Percentiles rank a stretch among this genome's conserved stretches.
Evolutionary conservation across 495 filamentous ascomycete genomes (phyloP).

Genomic region (Staphylotrichum tortipilum): DNA sequence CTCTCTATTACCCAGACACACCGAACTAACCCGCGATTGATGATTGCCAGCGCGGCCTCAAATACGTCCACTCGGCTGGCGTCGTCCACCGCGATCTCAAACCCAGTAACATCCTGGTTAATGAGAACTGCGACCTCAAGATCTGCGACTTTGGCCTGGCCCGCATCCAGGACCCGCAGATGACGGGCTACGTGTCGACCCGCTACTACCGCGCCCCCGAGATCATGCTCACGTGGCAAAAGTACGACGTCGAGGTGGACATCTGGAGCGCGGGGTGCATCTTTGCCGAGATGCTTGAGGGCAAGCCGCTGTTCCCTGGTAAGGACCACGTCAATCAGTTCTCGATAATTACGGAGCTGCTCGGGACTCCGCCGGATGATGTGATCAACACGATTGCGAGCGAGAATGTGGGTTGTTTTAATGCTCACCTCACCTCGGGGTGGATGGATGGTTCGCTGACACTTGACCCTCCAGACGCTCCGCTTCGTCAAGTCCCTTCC

Average conservation of each 20-base stretch:
- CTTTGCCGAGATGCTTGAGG: conserved; percentile 98
- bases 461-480: conserved; percentile 59
- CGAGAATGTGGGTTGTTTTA: conserved; percentile 65
- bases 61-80: conserved; percentile 98
- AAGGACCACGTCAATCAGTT: conserved; percentile 99
- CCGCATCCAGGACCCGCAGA: conserved; percentile 98
- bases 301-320: conserved; percentile 95
- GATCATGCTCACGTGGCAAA: conserved; percentile 99
- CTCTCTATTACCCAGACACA: too few relatives aligned
- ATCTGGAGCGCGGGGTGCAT: conserved; percentile 99
- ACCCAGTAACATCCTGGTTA: conserved; percentile 96
- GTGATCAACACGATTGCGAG: conserved; percentile 98
- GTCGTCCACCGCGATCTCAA: conserved; percentile 97
- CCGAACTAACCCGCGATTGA: conserved; percentile 31
- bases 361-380: conserved; percentile 97
- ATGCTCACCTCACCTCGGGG: not conserved
- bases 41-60: conserved; percentile 77
- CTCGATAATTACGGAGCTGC: conserved; percentile 96
- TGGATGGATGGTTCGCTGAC: not conserved
- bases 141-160: conserved; percentile 98
- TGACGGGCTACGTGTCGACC: conserved; percentile 98
- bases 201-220: conserved; percentile 97
- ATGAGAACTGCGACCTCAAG: conserved; percentile 98
- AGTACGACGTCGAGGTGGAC: conserved; percentile 98
- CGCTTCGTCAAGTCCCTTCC: conserved; percentile 96